Conservation (phyloP, 208 protist species). For the Trypanosoma lewisi region DNA sequence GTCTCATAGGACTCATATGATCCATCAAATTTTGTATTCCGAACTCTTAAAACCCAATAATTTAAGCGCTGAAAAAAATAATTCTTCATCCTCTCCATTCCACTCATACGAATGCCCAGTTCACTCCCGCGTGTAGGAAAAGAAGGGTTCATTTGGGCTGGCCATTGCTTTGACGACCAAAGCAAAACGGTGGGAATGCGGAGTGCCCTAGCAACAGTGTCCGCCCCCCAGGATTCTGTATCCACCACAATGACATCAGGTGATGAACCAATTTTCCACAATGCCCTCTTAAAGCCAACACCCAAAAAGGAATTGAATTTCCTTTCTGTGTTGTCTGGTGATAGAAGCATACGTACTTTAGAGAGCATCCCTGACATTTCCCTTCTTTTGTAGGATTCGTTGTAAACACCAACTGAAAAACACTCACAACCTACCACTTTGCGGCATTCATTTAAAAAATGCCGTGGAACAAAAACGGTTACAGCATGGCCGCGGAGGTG, state of each 20-base stretch:
- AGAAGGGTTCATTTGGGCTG: constrained; percentile 19
- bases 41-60: constrained; percentile 5
- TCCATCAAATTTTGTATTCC: neutral
- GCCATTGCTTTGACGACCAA: constrained; percentile 23
- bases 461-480: constrained; percentile 1
- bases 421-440: neutral
- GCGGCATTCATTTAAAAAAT: constrained; percentile 1
- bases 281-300: neutral
- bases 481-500: constrained; percentile 4
- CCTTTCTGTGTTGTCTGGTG: neutral
- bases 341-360: constrained; percentile 10
- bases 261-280: neutral
- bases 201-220: constrained; percentile 19
- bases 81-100: constrained; percentile 12
- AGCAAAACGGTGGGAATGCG: constrained; percentile 25
- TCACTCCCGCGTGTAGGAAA: constrained; percentile 15
- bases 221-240: constrained; percentile 19
- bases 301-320: constrained; percentile 10
- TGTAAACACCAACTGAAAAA: constrained; percentile 6
- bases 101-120: constrained; percentile 7
- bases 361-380: constrained; percentile 2
- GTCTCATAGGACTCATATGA: constrained; percentile 1
- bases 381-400: constrained; percentile 9
- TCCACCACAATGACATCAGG: constrained; percentile 30
- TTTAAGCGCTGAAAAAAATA: constrained; percentile 19